Base-by-base conservation (phyloP, 345 rosid species). In the Aquilaria sinensis region DNA sequence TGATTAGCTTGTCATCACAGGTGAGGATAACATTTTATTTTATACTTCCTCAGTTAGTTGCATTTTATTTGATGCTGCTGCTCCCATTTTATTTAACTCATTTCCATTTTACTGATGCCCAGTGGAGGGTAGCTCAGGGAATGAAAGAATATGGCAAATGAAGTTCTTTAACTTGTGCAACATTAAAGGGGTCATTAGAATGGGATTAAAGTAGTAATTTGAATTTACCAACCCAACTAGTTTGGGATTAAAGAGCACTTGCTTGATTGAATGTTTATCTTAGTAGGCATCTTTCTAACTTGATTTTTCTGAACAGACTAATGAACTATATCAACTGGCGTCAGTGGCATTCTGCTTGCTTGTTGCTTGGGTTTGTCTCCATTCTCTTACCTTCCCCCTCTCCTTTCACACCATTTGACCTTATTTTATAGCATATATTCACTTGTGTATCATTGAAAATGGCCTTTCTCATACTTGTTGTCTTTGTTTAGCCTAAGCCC, bases 1-100 rank as follows among this genome's bases (percentile, higher is more conserved):
- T 90, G 97, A 84, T 85, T 70, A 90, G 90, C 79, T 75, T 87
- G 54, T 87, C 97, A 45, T 85, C 96, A 51, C 90, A 90, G 83
- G 97, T 84, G 75, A 58, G 54, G 9, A 57, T n/a, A 48, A 12
- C 30, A 34, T 71, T 57, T 56, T 68, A 37, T 37, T 37, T 9
- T 2, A 23, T 23, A 23, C 45, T 56, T 53, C 67, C 58, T 45
- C 47, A 11, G 2, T 56, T 57, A 48, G 64, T 23, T 29, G 37
- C 9, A 46, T 62, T 64, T 64, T 49, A 64, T 67, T 62, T 9
- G 8, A 1, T 37, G 43, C 43, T 37, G 43, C 43, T 37, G 5
- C 5, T 37, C 43, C 43, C 43, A 37, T 12, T 51, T 62, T 32
- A 46, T 54, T 66, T 34, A 14, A 47, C 45, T 51, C 30, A 1